phyloP scores from a whole-genome alignment of 768 basidiomycete species.

The Hygrophoropsis aurantiaca region DNA sequence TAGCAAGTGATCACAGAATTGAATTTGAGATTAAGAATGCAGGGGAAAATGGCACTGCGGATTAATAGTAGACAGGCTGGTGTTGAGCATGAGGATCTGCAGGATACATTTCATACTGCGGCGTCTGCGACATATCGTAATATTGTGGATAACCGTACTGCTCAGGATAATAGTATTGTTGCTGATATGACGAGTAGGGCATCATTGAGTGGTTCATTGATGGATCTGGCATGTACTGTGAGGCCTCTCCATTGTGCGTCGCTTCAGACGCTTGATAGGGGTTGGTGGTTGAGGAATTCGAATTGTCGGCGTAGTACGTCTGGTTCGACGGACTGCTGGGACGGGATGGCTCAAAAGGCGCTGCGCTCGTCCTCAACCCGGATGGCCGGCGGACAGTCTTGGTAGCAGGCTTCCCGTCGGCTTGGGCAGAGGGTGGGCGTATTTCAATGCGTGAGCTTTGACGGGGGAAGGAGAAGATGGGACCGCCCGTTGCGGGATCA shows the following conservation, averaged over 20 bases:
- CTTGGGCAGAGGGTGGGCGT: conserved; percentile 50
- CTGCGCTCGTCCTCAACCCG: conserved; percentile 51
- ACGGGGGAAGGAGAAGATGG: conserved; percentile 75
- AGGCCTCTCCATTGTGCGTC: conserved; percentile 16
- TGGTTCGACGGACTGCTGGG: conserved; percentile 24
- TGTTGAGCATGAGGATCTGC: conserved; percentile 47
- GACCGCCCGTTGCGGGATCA: conserved; percentile 62
- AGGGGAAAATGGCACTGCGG: conserved; percentile 14
- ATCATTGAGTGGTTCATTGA: conserved; percentile 42
- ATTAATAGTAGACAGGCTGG: conserved; percentile 63
- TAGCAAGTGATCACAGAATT: conserved; percentile 18
- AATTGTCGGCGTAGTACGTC: not conserved
- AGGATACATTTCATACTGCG: conserved; percentile 69
- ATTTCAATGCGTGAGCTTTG: conserved; percentile 74
- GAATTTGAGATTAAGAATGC: conserved; percentile 4
- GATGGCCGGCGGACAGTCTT: conserved; percentile 32
- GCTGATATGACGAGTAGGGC: conserved; percentile 55
- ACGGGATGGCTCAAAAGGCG: conserved; percentile 48
- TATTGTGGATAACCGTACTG: conserved; percentile 66
- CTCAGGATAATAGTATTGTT: conserved; percentile 71
- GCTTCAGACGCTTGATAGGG: conserved; percentile 11
- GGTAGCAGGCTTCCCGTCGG: conserved; percentile 17
- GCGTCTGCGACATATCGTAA: conserved; percentile 64
- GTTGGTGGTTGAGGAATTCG: conserved; percentile 8
- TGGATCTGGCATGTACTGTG: conserved; percentile 18